A percentile compares a stretch with the other conserved stretches of the same genome.
These are phyloP conservation scores for Termitomyces sp. DNA, from an alignment of 768 basidiomycete species.

Conservation along the genomic window DNA sequence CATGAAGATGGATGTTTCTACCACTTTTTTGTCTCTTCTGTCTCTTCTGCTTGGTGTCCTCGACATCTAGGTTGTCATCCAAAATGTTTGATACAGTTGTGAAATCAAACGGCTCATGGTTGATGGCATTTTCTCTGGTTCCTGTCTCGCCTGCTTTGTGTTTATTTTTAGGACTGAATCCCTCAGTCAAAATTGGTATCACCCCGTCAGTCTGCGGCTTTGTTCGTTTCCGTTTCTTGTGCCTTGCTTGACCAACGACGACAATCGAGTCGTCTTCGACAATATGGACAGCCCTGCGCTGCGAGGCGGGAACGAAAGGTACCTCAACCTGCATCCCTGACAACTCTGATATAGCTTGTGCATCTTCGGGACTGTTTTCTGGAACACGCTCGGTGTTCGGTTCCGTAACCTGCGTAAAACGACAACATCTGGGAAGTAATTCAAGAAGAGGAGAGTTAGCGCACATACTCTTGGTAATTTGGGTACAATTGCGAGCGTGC, in stretches of 20 bases:
- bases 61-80: slow-evolving; percentile 45
- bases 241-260: slow-evolving; percentile 58
- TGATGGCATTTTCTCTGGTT: slow-evolving; percentile 15
- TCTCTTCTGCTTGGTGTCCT: slow-evolving; percentile 43
- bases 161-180: slow-evolving; percentile 9
- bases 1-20: slow-evolving; percentile 11
- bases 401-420: not conserved
- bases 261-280: slow-evolving; percentile 59
- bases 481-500: slow-evolving; percentile 56
- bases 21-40: slow-evolving; percentile 37
- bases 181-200: slow-evolving; percentile 12
- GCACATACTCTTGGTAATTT: slow-evolving; percentile 36
- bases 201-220: slow-evolving; percentile 20
- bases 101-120: slow-evolving; percentile 61
- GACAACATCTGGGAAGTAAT: not conserved
- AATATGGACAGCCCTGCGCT: slow-evolving; percentile 34
- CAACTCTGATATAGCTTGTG: slow-evolving; percentile 17
- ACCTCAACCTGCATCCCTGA: slow-evolving; percentile 58
- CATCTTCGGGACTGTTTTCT: slow-evolving; percentile 8
- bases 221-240: slow-evolving; percentile 61
- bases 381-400: slow-evolving; percentile 3
- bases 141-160: slow-evolving; percentile 16
- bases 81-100: slow-evolving; percentile 62
- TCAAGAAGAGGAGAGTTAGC: not conserved
- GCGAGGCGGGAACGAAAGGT: slow-evolving; percentile 67